Base-by-base conservation (phyloP, 305 asterid species). In the Fraxinus ornus region DNA sequence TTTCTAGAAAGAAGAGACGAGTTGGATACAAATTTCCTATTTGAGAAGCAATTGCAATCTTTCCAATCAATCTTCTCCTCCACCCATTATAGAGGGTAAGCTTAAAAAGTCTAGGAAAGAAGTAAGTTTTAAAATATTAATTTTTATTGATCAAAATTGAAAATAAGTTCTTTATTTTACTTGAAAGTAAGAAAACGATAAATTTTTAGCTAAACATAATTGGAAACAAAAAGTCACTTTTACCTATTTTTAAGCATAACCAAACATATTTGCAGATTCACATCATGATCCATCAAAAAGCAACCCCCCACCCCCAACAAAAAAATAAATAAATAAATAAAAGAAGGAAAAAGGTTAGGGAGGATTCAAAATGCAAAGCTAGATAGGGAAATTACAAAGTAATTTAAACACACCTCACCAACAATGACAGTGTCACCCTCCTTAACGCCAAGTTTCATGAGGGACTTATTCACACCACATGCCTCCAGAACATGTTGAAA, bases 401-500 rank as follows among this genome's bases (percentile, higher is more conserved):
- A 80, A 52, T 26, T 44, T 19, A 52, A 21, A 78, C 90, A 60
- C 90, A 95, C 99, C 89, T 89, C 97, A 80, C 98, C 97, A 82
- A 95, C 91, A 22, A 88, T 22, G 78, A 95, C 98, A 2, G 96
- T 91, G 85, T 95, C 97, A 1, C 97, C 97, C 81, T 95, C 99
- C 88, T 93, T 95, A 5, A 95, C 97, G 2, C 98, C 99, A 70
- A 86, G 94, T 87, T 91, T 95, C 79, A 49, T 78, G 79, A 95
- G 98, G 78, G 97, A 87, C 88, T 94, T 95, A 79, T 90, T 90
- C 78, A 94, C 98, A 64, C 99, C 97, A 76, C 97, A 92, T 30
- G 97, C 98, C 83, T 95, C 98, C 73, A 94, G 90, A 86, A 95
- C 97, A 37, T 89, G 91, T 75, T 95, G 99, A 88, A 95, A 95